Evolutionary conservation across 768 basidiomycete species (phyloP).

Genomic region (Multifurca ochricompacta): DNA sequence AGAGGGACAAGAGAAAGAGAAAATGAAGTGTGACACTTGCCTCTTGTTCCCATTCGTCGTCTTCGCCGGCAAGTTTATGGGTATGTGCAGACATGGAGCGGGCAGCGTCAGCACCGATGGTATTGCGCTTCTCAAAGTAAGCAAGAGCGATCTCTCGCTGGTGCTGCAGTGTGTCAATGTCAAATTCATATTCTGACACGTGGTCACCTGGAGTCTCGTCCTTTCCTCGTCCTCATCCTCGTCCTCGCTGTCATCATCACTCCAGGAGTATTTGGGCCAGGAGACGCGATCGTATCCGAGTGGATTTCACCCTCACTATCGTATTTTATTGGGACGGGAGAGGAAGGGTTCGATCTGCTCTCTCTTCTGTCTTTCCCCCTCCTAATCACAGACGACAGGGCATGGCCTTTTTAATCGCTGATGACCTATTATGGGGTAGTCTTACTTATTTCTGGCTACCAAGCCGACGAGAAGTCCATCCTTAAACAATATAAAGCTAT

Average conservation of each 20-base stretch:
- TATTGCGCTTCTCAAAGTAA: conserved; percentile 55
- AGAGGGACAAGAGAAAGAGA: neutral
- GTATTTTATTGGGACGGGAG: conserved; percentile 28
- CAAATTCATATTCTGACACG: conserved; percentile 43
- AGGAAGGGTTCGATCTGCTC: conserved; percentile 33
- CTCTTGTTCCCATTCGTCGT: conserved; percentile 40
- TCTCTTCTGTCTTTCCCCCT: neutral
- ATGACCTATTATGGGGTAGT: conserved; percentile 78
- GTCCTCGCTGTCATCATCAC: conserved; percentile 20
- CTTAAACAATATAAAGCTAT: conserved; percentile 55
- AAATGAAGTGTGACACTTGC: conserved; percentile 32
- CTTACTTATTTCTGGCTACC: conserved; percentile 63
- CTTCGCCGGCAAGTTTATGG: conserved; percentile 29
- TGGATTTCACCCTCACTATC: conserved; percentile 27
- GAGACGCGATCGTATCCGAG: conserved; percentile 11
- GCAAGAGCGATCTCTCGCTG: conserved; percentile 70
- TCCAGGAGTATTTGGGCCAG: neutral
- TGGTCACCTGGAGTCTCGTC: too few species aligned
- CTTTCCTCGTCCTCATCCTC: conserved; percentile 28
- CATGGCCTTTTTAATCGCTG: conserved; percentile 57
- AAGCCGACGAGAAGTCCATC: conserved; percentile 62
- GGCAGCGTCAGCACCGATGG: conserved; percentile 47
- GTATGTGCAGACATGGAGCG: conserved; percentile 42
- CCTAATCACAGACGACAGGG: conserved; percentile 17
- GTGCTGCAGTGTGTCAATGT: conserved; percentile 55